Percentiles rank a stretch among this genome's conserved stretches.
Evolutionary conservation across 768 basidiomycete species (phyloP).

Genomic region (Leccinum barrowsii): DNA sequence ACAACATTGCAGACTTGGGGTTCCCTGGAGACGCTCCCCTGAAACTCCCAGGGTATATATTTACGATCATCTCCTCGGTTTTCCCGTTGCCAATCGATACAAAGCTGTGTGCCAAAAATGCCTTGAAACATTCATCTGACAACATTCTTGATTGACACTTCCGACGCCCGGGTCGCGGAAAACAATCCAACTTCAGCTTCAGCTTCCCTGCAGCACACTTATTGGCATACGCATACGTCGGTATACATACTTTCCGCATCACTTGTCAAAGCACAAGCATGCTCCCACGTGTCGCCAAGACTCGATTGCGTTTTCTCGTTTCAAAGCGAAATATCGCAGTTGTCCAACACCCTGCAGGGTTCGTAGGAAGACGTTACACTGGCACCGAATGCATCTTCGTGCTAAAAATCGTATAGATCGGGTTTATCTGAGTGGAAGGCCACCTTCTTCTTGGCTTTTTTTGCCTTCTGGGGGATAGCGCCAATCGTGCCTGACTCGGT

Average conservation of each 20-base stretch:
- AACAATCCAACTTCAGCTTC: neutral
- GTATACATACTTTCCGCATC: neutral
- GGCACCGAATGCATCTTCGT: neutral
- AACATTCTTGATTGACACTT: constrained; percentile 6
- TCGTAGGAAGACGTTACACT: neutral
- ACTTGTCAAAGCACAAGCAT: neutral
- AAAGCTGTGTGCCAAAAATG: constrained; percentile 13
- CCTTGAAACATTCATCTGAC: constrained; percentile 18
- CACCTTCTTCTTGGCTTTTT: constrained; percentile 62
- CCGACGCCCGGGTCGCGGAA: constrained; percentile 7
- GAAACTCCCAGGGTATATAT: constrained; percentile 1
- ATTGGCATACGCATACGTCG: neutral
- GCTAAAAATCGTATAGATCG: constrained; percentile 73
- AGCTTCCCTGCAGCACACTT: neutral
- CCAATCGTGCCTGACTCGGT: constrained; percentile 2
- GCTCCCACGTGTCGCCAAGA: neutral
- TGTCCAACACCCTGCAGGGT: neutral
- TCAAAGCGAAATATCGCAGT: neutral
- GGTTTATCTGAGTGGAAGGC: constrained; percentile 64
- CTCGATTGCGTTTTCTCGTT: neutral
- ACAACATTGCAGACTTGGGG: neutral
- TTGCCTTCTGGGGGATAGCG: constrained; percentile 26
- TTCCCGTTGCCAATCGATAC: constrained; percentile 2
- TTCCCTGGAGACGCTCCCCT: neutral
- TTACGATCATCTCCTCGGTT: constrained; percentile 17